phyloP scores from a whole-genome alignment of 805 yeast species.

The Kuraishia borneana region DNA sequence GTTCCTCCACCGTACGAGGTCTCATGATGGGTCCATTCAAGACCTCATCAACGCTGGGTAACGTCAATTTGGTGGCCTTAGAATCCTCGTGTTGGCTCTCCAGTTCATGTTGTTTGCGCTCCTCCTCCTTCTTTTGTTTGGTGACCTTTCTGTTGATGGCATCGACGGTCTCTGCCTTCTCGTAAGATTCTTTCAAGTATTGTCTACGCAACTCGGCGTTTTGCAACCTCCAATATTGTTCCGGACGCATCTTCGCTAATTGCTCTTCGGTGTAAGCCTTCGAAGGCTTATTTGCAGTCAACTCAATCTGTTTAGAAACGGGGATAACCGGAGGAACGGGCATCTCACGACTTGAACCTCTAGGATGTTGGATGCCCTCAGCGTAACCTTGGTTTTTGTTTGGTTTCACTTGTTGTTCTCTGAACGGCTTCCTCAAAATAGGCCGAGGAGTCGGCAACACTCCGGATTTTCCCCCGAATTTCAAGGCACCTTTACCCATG shows the following conservation, averaged over 20 bases:
- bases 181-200: constrained; percentile 52
- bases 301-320: constrained; percentile 46
- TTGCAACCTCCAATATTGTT: constrained; percentile 34
- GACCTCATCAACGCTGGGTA: constrained; percentile 68
- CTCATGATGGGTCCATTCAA: constrained; percentile 62
- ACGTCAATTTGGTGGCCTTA: constrained; percentile 50
- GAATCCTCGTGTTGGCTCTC: constrained; percentile 29
- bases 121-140: constrained; percentile 15
- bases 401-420: constrained; percentile 37
- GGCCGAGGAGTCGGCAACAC: constrained; percentile 70
- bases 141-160: constrained; percentile 20
- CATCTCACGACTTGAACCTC: constrained; percentile 46
- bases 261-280: constrained; percentile 18
- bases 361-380: constrained; percentile 57
- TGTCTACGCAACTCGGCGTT: constrained; percentile 61
- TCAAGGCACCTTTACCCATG: constrained; percentile 40
- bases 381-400: constrained; percentile 59
- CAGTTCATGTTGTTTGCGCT: constrained; percentile 14
- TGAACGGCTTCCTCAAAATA: constrained; percentile 58
- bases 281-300: constrained; percentile 38
- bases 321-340: constrained; percentile 39
- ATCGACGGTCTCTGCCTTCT: constrained; percentile 23
- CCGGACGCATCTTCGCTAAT: constrained; percentile 20
- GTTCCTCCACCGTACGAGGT: constrained; percentile 63
- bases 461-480: constrained; percentile 64